Base-by-base conservation (phyloP, 805 yeast genomes). In the Yamadazyma olivae region DNA sequence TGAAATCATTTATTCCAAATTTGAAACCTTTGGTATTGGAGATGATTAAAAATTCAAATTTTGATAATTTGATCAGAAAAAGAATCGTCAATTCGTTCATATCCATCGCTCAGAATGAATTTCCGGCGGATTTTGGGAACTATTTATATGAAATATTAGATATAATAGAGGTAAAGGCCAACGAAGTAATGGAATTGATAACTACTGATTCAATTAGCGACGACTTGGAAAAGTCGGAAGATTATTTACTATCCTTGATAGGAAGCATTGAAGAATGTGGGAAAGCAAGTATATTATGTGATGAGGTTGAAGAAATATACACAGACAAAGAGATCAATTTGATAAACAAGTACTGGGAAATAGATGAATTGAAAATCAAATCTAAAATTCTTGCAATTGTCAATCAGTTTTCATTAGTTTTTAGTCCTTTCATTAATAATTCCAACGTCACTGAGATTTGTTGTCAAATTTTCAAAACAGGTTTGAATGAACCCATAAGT, bases 231-330 rank as follows among this genome's bases (percentile, higher is more conserved):
- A 22, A 19, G 2, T 12, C 15, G 2, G 65, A 62, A 22, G 78
- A 74, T 3, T 81, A 79, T 43, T 49, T 74, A 1, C 51, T 69
- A 2, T 80, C 89, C 17, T 57, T 85, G 30, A 56, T 86, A 17
- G 60, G 74, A 10, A 83, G 88, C 50, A 55, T 88, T 0, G 70
- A 71, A n/a, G 85, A 82, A 35, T 62, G 87, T 3, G 93, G 88
- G 0, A 81, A 79, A 38, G 87, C 89, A 0, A 56, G 83, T 50
- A 75, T 76, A 33, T 56, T 74, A 2, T 81, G 86, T 0, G 87
- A 80, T 18, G 71, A 64, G 17, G 60, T 64, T 2, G 70, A 64
- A 27, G 72, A 67, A 8, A 57, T 57, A 16, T 61, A 57, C 27
- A 61, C 61, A 17, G 48, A 44, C 6, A 63, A 57, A 12, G 68